Base-by-base conservation (phyloP, 768 basidiomycete genomes). In the Auriscalpium microsporum region DNA sequence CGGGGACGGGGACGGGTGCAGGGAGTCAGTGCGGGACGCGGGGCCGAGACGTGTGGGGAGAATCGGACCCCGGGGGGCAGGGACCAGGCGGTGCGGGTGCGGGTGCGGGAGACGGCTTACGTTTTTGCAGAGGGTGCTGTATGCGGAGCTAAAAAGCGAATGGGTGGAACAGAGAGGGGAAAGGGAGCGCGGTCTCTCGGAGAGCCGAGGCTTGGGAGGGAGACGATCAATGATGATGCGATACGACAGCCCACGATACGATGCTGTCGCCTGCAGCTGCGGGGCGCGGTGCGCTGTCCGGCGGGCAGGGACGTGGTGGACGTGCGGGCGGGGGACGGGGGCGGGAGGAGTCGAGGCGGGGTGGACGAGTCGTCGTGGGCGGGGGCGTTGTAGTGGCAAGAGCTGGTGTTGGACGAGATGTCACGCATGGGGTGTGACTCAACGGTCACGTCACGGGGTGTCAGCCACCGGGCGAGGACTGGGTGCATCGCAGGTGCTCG, bases 191-290 rank as follows among this genome's bases (percentile, higher is more conserved):
- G 57, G 53, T 58, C 49, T 34, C 36, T 58, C 58, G 58, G 58
- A 57, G 58, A 58, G 58, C 58, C 58, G 58, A 59, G 58, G 58
- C 48, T 58, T 59, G 56, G 56, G 53, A 54, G 52, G 42, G 58
- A 48, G 58, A 59, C 58, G 58, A 59, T 59, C 58, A 59, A 59
- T 58, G 57, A 58, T 59, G 58, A 59, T 59, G 58, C 58, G 58
- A 59, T 58, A 50, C 56, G 42, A 37, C 50, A 56, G 47, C 40
- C 55, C 42, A 47, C 50, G 35, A 56, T 59, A 47, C 50, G 35
- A 56, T 59, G 42, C 56, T 59, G 45, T 54, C 56, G 48, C 52
- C 52, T 55, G 48, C 57, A 44, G 42, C 42, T 5, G 42, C 42
- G 40, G 40, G 2, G 17, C 13, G 8, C 13, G 40, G 40, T 3